Evolutionary conservation across 139 green algal genomes (phyloP).

Genomic region (Diplosphaera chodatii): DNA sequence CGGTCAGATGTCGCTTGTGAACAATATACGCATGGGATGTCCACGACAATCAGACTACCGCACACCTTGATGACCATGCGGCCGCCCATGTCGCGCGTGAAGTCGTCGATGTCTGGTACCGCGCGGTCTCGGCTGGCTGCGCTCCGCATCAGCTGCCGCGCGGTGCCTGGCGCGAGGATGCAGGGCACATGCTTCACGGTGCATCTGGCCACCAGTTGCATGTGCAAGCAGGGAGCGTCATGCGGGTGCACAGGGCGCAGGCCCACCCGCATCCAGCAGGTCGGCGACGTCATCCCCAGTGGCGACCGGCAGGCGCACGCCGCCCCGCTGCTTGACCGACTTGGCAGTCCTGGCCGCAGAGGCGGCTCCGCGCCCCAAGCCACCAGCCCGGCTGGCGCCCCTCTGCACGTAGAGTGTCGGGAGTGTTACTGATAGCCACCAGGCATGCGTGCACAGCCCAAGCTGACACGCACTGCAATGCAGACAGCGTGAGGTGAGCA

Average conservation of each 20-base stretch:
- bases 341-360: background rate
- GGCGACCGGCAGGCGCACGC: conserved; percentile 16
- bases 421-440: too few species aligned
- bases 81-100: conserved; percentile 34
- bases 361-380: too few species aligned
- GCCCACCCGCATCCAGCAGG: conserved; percentile 64
- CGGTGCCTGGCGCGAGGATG: background rate
- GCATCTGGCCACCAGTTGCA: too few species aligned
- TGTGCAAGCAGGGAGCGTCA: too few species aligned
- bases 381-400: background rate
- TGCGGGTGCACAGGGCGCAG: too few species aligned
- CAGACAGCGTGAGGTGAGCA: too few species aligned
- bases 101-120: conserved; percentile 24
- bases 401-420: background rate
- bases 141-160: conserved; percentile 14
- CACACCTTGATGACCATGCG: conserved; percentile 66
- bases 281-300: conserved; percentile 66
- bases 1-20: too few species aligned
- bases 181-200: too few species aligned
- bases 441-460: too few species aligned
- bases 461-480: too few species aligned
- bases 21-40: conserved; percentile 3
- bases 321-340: background rate
- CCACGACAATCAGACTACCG: too few species aligned
- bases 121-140: conserved; percentile 9